phyloP scores from a whole-genome alignment of 75 land plant genomes.

The Sequoia sempervirens region DNA sequence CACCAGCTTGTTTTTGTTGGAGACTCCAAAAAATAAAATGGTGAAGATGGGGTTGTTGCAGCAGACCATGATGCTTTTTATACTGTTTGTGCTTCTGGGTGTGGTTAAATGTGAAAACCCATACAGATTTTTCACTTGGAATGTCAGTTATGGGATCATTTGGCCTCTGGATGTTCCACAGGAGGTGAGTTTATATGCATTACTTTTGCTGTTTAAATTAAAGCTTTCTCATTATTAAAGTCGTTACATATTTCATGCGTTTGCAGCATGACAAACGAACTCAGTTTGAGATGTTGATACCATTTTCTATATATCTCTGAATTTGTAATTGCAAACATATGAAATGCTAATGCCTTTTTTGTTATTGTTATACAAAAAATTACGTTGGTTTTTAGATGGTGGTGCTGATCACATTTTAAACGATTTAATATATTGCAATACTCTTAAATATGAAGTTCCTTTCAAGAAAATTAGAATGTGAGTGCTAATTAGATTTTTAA shows the following conservation, averaged over 20 bases:
- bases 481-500: not conserved
- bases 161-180: slow-evolving; percentile 44
- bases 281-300: too few relatives aligned
- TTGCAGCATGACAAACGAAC: too few relatives aligned
- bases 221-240: too few relatives aligned
- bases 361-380: too few relatives aligned
- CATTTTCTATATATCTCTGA: too few relatives aligned
- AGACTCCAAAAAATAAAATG: not conserved
- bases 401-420: too few relatives aligned
- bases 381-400: too few relatives aligned
- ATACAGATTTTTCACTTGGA: slow-evolving; percentile 46
- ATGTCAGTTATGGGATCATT: slow-evolving; percentile 29
- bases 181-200: slow-evolving; percentile 16
- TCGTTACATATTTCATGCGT: too few relatives aligned
- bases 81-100: slow-evolving; percentile 10
- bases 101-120: slow-evolving; percentile 43
- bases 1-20: not conserved
- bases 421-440: not conserved
- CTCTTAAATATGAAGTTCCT: too few relatives aligned
- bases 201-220: not conserved
- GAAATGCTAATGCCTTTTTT: too few relatives aligned
- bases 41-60: not conserved
- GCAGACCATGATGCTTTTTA: not conserved
- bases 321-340: not conserved
- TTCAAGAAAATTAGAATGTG: not conserved